These are phyloP conservation scores for Bolboschoenus planiculmis DNA, from an alignment of 176 grass and related monocot species.

Conservation along the genomic window DNA sequence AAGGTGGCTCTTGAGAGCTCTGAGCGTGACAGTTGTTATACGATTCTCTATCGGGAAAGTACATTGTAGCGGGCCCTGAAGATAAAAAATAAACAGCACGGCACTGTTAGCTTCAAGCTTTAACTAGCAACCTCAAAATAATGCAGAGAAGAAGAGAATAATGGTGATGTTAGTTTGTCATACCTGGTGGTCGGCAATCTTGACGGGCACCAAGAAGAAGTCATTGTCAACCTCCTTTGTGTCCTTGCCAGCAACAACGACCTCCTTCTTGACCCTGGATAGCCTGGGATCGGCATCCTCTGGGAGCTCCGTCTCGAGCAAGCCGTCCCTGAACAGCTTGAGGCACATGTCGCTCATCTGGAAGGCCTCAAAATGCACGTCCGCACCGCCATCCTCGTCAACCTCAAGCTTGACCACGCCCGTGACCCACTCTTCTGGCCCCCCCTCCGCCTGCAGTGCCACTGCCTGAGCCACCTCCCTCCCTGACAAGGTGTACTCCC, in stretches of 20 bases:
- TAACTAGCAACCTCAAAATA: neutral
- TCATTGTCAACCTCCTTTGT: constrained; percentile 89
- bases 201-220: constrained; percentile 89
- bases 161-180: neutral
- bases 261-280: constrained; percentile 79
- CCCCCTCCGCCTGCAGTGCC: constrained; percentile 58
- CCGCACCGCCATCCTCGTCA: constrained; percentile 46
- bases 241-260: constrained; percentile 67
- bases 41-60: constrained; percentile 78
- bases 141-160: neutral
- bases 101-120: neutral
- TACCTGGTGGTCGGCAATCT: constrained; percentile 95
- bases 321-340: constrained; percentile 76
- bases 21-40: constrained; percentile 25
- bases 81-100: neutral
- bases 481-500: constrained; percentile 77
- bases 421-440: constrained; percentile 69
- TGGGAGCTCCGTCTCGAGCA: constrained; percentile 56
- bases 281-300: constrained; percentile 57
- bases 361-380: constrained; percentile 96
- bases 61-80: constrained; percentile 57
- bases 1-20: constrained; percentile 48
- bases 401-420: constrained; percentile 82
- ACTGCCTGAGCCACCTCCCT: constrained; percentile 79
- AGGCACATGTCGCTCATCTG: constrained; percentile 95